Base-by-base conservation (phyloP, 2,329 filamentous ascomycete species). In the Pseudocercospora fuligena region DNA sequence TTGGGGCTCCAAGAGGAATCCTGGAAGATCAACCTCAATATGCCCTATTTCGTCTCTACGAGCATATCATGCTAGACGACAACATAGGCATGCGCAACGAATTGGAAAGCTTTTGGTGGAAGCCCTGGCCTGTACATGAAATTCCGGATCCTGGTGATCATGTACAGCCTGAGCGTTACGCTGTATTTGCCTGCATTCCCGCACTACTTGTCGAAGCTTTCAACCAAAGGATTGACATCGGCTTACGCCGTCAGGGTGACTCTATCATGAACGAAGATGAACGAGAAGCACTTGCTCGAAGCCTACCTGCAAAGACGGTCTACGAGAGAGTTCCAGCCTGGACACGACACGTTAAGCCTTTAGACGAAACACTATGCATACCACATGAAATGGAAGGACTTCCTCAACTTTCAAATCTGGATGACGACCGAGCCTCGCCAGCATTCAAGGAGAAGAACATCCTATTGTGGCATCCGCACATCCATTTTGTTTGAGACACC, bases 61-160 rank as follows among this genome's bases (percentile, higher is more conserved):
- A 65, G 47, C 47, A 43, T n/a, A 57, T 65, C 7, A 57, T 65
- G 23, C 63, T 65, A 16, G 63, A 65, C 63, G n/a, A 65, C n/a
- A 65, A 56, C 16, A 60, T 65, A 5, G 63, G 63, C 56, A 61
- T 61, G 31, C 63, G 63, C n/a, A 61, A 65, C 29, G 63, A 65
- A 57, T 54, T 65, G 14, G 63, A 65, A 40, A 61, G 60, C 57
- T 65, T 65, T 33, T 65, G 63, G 63, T 57, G 43, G 11, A 57
- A 46, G 7, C 46, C 40, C 8, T 65, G 63, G 63, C 57, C 63
- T 12, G 63, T 65, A 14, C 46, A 29, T 53, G 63, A 60, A 21
- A 61, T 65, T 33, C 58, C 63, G 14, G 63, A 65, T 46, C 63
- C 63, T 14, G 12, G 40, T 16, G 63, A 65, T 16, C 19, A 47